Evolutionary conservation across 495 filamentous ascomycete species (phyloP).

Genomic region (Penicillium longicatenatum): DNA sequence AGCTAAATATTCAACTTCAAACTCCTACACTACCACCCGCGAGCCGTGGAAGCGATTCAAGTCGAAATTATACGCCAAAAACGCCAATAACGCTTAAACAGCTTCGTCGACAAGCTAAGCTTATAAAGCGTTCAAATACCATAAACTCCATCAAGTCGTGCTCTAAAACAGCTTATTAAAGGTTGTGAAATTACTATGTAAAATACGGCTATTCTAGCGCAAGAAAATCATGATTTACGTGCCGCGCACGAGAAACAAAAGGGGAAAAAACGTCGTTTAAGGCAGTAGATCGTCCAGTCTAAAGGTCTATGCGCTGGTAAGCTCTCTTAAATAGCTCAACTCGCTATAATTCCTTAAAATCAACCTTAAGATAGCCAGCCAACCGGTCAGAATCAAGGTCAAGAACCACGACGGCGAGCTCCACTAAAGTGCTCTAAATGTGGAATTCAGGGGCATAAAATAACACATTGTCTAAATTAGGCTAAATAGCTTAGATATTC

Average conservation of each 20-base stretch:
- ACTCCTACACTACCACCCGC: constrained; percentile 6
- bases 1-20: constrained; percentile 12
- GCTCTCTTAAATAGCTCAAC: neutral
- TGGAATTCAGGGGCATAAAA: too few relatives aligned
- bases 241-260: too few relatives aligned
- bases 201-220: too few relatives aligned
- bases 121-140: constrained; percentile 5
- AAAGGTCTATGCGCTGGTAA: neutral
- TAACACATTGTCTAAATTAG: too few relatives aligned
- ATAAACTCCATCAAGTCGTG: neutral
- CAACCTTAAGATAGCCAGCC: too few relatives aligned
- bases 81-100: neutral
- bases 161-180: too few relatives aligned
- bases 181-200: too few relatives aligned
- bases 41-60: neutral
- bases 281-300: neutral
- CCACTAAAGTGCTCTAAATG: too few relatives aligned
- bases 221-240: too few relatives aligned
- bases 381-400: too few relatives aligned
- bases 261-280: neutral
- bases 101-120: neutral
- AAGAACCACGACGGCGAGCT: too few relatives aligned
- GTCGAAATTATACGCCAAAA: neutral
- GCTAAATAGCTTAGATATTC: neutral
- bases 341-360: too few relatives aligned